Percentiles rank a stretch among this genome's conserved stretches.
Evolutionary conservation across 2,329 filamentous ascomycete species (phyloP).

Genomic region (Botrytis elliptica): DNA sequence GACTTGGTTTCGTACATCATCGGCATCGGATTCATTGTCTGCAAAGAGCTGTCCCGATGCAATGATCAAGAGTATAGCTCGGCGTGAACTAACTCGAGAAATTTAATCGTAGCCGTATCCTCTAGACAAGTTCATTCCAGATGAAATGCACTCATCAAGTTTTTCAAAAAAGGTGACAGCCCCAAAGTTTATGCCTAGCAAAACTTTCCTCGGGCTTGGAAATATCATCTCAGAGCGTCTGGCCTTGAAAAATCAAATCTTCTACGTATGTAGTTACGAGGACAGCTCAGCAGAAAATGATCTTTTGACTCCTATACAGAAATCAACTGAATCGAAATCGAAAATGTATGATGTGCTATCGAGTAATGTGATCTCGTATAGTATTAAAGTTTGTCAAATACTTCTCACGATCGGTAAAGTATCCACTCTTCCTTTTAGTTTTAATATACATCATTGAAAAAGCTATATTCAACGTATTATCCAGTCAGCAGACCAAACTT

Average conservation of each 20-base stretch:
- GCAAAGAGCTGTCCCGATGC: not conserved
- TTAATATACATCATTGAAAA: not conserved
- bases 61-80: not conserved
- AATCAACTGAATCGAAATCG: not conserved
- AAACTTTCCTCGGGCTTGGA: not conserved
- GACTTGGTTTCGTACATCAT: not conserved
- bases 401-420: not conserved
- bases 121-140: not conserved
- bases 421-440: not conserved
- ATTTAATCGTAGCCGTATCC: not conserved
- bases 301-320: not conserved
- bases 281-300: not conserved
- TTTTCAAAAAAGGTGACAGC: not conserved
- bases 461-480: not conserved
- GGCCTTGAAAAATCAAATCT: not conserved
- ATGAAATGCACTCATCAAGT: not conserved
- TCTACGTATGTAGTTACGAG: not conserved
- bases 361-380: not conserved
- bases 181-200: not conserved
- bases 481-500: not conserved
- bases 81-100: not conserved
- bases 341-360: slow-evolving; percentile 1
- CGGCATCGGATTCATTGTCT: not conserved
- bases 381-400: not conserved
- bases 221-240: not conserved